These are phyloP conservation scores for Viola odorata DNA, from an alignment of 345 rosid species.

Conservation along the genomic window DNA sequence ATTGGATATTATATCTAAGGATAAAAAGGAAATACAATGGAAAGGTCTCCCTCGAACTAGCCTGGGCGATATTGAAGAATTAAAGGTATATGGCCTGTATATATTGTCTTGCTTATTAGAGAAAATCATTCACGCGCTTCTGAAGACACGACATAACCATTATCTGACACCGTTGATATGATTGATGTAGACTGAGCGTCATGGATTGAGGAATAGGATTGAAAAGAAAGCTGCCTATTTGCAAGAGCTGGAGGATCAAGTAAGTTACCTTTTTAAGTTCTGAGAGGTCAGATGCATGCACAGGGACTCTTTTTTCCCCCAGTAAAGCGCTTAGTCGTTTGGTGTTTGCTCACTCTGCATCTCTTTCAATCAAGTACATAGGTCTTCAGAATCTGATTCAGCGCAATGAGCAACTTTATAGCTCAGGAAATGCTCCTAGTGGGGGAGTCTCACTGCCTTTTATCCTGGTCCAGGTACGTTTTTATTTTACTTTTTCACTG, in stretches of 20 bases:
- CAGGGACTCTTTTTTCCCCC: not conserved
- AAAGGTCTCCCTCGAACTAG: constrained; percentile 97
- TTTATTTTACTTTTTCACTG: constrained; percentile 9
- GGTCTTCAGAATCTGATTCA: constrained; percentile 85
- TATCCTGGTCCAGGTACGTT: constrained; percentile 89
- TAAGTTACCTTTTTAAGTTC: constrained; percentile 28
- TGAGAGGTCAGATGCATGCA: constrained; percentile 6
- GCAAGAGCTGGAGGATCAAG: constrained; percentile 94
- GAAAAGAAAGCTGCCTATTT: constrained; percentile 88
- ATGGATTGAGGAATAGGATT: constrained; percentile 61
- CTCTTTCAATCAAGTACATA: constrained; percentile 43
- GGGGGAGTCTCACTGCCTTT: constrained; percentile 96
- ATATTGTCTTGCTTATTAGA: constrained; percentile 5
- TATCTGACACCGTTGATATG: too few species aligned
- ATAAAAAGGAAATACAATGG: constrained; percentile 98
- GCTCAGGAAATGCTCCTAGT: constrained; percentile 72
- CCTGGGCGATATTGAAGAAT: constrained; percentile 81
- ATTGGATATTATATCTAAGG: constrained; percentile 94
- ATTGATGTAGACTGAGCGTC: constrained; percentile 54
- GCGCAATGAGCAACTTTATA: constrained; percentile 73
- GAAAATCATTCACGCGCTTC: too few species aligned
- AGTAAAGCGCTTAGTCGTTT: constrained; percentile 11
- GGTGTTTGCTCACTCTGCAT: constrained; percentile 16
- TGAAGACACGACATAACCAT: too few species aligned
- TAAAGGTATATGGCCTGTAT: constrained; percentile 55